phyloP scores from a whole-genome alignment of 1,284 basidiomycete genomes.

The Papiliotrema fonsecae region DNA sequence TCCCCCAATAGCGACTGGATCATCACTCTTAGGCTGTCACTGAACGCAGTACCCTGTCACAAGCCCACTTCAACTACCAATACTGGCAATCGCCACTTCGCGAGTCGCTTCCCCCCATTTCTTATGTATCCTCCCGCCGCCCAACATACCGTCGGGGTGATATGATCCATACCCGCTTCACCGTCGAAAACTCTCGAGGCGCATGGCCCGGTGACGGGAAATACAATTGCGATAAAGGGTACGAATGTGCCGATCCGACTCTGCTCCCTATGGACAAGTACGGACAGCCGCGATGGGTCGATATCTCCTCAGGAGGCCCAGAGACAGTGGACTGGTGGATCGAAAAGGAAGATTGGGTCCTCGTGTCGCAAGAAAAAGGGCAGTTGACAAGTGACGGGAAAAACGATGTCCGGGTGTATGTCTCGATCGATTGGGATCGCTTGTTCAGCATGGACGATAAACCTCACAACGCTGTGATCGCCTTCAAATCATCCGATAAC shows the following conservation, averaged over 20 bases:
- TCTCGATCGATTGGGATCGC: slow-evolving; percentile 60
- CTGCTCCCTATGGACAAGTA: slow-evolving; percentile 55
- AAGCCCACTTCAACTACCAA: slow-evolving; percentile 46
- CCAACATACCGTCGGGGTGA: slow-evolving; percentile 30
- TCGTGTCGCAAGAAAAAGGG: slow-evolving; percentile 52
- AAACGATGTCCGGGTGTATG: slow-evolving; percentile 55
- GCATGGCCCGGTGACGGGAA: slow-evolving; percentile 39
- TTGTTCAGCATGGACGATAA: slow-evolving; percentile 4
- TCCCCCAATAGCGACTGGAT: not conserved
- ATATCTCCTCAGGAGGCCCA: slow-evolving; percentile 60
- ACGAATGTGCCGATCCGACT: slow-evolving; percentile 55
- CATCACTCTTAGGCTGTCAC: not conserved
- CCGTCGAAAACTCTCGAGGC: slow-evolving; percentile 57
- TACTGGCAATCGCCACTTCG: slow-evolving; percentile 68
- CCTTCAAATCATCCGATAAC: slow-evolving; percentile 52
- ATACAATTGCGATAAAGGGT: slow-evolving; percentile 50
- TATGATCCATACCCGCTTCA: slow-evolving; percentile 59
- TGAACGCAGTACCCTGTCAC: slow-evolving; percentile 62
- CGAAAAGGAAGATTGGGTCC: slow-evolving; percentile 57
- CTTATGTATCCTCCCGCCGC: slow-evolving; percentile 2
- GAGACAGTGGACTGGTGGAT: slow-evolving; percentile 53
- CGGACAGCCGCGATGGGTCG: slow-evolving; percentile 56
- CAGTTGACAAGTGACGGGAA: slow-evolving; percentile 52
- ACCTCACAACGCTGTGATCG: too few species aligned
- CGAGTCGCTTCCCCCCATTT: slow-evolving; percentile 48